Base-by-base conservation (phyloP, 2,329 filamentous ascomycete species). In the Penicillium sp. region DNA sequence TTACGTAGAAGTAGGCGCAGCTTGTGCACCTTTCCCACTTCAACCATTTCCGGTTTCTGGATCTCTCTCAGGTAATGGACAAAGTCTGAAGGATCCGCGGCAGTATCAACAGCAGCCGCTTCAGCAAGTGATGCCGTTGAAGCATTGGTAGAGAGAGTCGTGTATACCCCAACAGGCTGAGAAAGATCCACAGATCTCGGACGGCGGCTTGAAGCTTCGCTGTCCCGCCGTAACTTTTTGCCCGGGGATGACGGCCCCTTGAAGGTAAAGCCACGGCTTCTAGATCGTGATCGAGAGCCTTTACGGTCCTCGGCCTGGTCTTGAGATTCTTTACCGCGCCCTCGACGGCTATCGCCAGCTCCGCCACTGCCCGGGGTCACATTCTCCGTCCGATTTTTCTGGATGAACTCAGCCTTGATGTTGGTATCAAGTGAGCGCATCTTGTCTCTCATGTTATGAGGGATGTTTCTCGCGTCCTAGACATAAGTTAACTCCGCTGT, bases 21-120 rank as follows among this genome's bases (percentile, higher is more conserved):
- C 72, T 97, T 97, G 73, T 97, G 93, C 30, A 99, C 74, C 67
- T 93, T 92, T 37, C 91, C 90, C n/a, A 97, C 88, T 68, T 97
- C 92, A 9, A 96, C 86, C 33, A 84, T 76, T 62, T 93, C 82
- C 0, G 90, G 90, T 70, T 89, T 87, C 58, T 84, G 86, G 1
- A 88, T 85, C 69, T 89, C 91, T 62, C 82, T 81, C 59, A 96
- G 74, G 66, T 96, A 95, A 18, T 81, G 78, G 31, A 97, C 90
- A 71, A 95, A 95, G 64, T 96, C 89, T 35, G 82, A 80, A 0
- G 91, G 89, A 7, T 83, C 80, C 44, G 88, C 83, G 38, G 88
- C 81, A 46, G 85, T 83, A 62, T 89, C 89, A 48, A 86, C 82
- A 69, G 86, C 86, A 46, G 82, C 80, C 19, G 88, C 75, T 29